Conservation (phyloP, 2,329 filamentous ascomycete genomes). For the Fusarium domesticum region DNA sequence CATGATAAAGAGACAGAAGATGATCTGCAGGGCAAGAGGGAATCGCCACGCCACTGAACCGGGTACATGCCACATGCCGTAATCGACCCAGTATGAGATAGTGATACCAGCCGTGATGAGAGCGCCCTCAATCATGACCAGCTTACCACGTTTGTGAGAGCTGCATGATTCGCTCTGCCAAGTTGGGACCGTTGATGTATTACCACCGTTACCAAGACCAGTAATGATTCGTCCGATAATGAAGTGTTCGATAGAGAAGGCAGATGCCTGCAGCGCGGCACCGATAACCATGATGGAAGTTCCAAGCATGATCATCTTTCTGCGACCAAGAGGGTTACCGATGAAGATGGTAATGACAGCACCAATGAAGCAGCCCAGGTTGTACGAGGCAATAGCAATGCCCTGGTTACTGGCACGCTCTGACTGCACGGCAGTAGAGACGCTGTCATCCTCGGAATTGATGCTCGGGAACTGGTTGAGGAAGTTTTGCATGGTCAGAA, state of each 20-base stretch:
- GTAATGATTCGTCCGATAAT: slow-evolving; percentile 58
- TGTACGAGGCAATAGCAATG: slow-evolving; percentile 55
- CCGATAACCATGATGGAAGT: slow-evolving; percentile 57
- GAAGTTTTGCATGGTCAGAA: slow-evolving; percentile 65
- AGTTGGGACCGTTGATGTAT: slow-evolving; percentile 56
- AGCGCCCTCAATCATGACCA: slow-evolving; percentile 60
- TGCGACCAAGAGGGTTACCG: slow-evolving; percentile 60
- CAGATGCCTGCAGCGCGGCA: slow-evolving; percentile 56
- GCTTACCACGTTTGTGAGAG: slow-evolving; percentile 55
- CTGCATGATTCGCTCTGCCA: slow-evolving; percentile 61
- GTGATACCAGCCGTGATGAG: slow-evolving; percentile 57
- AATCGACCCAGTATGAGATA: slow-evolving; percentile 59
- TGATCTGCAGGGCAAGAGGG: slow-evolving; percentile 53
- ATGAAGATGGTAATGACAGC: slow-evolving; percentile 65
- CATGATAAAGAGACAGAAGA: slow-evolving; percentile 59
- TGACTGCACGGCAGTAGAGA: slow-evolving; percentile 33
- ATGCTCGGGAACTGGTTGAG: slow-evolving; percentile 55
- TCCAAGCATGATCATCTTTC: slow-evolving; percentile 57
- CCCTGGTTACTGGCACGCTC: slow-evolving; percentile 51
- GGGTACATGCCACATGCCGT: slow-evolving; percentile 51
- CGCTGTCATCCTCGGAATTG: slow-evolving; percentile 42
- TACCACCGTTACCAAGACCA: slow-evolving; percentile 56
- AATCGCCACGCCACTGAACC: slow-evolving; percentile 52
- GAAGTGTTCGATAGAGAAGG: slow-evolving; percentile 53
- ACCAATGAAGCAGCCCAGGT: slow-evolving; percentile 61